phyloP scores from a whole-genome alignment of 179 eudicot genomes.

The Silene noctiflora region DNA sequence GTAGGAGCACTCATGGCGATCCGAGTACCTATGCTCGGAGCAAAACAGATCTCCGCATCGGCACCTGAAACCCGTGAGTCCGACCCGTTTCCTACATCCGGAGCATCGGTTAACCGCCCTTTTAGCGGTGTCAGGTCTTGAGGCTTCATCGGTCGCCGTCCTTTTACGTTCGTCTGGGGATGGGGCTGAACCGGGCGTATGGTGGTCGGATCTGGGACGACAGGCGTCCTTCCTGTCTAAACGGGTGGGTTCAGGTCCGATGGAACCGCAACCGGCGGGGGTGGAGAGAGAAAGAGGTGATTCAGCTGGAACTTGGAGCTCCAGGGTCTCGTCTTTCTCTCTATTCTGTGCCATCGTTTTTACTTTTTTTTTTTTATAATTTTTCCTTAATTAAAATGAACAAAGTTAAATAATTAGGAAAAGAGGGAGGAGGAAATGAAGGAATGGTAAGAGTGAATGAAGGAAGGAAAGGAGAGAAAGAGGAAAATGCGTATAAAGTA shows the following conservation, averaged over 20 bases:
- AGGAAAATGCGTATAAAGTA: slow-evolving; percentile 7
- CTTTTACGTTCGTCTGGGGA: background rate
- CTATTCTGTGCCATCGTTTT: slow-evolving; percentile 56
- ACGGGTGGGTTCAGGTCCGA: slow-evolving; percentile 19
- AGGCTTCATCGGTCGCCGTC: background rate
- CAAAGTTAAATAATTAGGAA: no score
- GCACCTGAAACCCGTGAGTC: slow-evolving; percentile 66
- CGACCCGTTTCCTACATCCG: slow-evolving; percentile 61
- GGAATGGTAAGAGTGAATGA: background rate
- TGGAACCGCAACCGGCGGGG: slow-evolving; percentile 6
- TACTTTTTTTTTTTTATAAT: no score
- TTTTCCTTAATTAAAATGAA: background rate
- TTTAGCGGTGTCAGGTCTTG: slow-evolving; percentile 19
- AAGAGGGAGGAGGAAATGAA: background rate
- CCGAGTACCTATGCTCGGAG: slow-evolving; percentile 66
- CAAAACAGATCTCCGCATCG: slow-evolving; percentile 79
- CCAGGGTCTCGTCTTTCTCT: slow-evolving; percentile 63
- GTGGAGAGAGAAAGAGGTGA: slow-evolving; percentile 16
- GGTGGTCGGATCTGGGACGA: slow-evolving; percentile 23
- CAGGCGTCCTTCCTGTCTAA: slow-evolving; percentile 18
- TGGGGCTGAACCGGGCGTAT: slow-evolving; percentile 18
- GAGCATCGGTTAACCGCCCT: slow-evolving; percentile 35
- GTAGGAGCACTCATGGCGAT: slow-evolving; percentile 74
- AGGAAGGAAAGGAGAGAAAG: background rate
- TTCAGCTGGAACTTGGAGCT: slow-evolving; percentile 48